A percentile compares a stretch with the other conserved stretches of the same genome.
phyloP scores from a whole-genome alignment of 805 yeast genomes.

The Starmerella vaccinii region DNA sequence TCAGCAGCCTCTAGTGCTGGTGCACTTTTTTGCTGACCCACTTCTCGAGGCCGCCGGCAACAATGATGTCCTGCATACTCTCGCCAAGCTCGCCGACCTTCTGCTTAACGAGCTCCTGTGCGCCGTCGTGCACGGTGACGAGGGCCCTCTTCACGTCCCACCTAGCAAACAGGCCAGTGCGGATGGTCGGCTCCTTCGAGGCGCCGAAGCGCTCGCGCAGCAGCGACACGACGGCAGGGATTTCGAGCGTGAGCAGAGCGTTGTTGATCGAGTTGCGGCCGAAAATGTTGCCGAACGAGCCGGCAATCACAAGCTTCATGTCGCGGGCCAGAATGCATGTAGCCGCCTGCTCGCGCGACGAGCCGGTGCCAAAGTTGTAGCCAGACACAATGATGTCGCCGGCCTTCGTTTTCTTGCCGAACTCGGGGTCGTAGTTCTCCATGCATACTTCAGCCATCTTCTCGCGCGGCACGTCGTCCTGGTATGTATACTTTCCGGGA shows the following conservation, averaged over 20 bases:
- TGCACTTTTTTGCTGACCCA: slow-evolving; percentile 52
- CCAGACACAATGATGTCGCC: slow-evolving; percentile 90
- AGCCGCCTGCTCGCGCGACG: slow-evolving; percentile 98
- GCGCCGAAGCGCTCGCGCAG: slow-evolving; percentile 58
- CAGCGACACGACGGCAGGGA: slow-evolving; percentile 72
- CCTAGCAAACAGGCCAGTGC: slow-evolving; percentile 86
- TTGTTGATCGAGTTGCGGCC: slow-evolving; percentile 93
- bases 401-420: slow-evolving; percentile 65
- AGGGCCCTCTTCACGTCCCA: slow-evolving; percentile 87
- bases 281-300: slow-evolving; percentile 95
- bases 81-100: slow-evolving; percentile 94
- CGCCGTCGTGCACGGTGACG: slow-evolving; percentile 63
- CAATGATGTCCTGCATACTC: slow-evolving; percentile 90
- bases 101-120: slow-evolving; percentile 54
- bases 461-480: slow-evolving; percentile 88
- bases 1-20: neutral
- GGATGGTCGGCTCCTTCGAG: slow-evolving; percentile 63
- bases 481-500: slow-evolving; percentile 98
- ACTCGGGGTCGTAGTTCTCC: slow-evolving; percentile 95
- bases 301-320: slow-evolving; percentile 85
- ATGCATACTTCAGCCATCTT: slow-evolving; percentile 98
- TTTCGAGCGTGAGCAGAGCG: slow-evolving; percentile 85
- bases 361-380: slow-evolving; percentile 95
- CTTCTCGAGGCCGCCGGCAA: slow-evolving; percentile 94
- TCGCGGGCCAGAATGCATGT: slow-evolving; percentile 94